Conservation (phyloP, 2,329 filamentous ascomycete genomes). For the Monosporascus sp. region DNA sequence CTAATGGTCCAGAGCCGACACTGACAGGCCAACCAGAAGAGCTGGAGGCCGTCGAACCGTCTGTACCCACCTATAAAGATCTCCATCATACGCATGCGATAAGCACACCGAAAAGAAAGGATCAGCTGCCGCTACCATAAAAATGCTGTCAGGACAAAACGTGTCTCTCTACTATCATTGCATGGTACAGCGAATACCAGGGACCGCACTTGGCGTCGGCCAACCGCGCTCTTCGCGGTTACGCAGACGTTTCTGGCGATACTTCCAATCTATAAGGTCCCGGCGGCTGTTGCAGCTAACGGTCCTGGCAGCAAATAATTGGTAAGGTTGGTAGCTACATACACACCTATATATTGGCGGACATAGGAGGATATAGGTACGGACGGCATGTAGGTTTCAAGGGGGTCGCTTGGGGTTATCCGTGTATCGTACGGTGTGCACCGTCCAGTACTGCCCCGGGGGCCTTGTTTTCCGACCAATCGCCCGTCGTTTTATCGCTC, state of each 20-base stretch:
- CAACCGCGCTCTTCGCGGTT: too few relatives aligned
- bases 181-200: background rate
- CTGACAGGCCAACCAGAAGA: background rate
- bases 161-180: background rate
- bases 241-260: too few relatives aligned
- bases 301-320: too few relatives aligned
- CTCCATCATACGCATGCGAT: background rate
- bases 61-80: background rate
- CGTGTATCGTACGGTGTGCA: background rate
- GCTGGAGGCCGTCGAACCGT: background rate
- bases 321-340: background rate
- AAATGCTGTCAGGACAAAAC: background rate
- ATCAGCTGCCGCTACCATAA: background rate
- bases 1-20: too few relatives aligned
- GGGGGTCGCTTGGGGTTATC: background rate
- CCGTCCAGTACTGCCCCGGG: background rate
- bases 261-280: too few relatives aligned
- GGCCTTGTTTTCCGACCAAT: background rate
- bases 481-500: background rate
- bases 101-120: background rate
- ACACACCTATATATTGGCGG: background rate
- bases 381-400: too few relatives aligned
- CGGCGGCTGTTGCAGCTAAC: too few relatives aligned
- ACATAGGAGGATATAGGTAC: too few relatives aligned
- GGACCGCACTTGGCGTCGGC: background rate